Base-by-base conservation (phyloP, 129 eudicot genomes). In the Cynara cardunculus region DNA sequence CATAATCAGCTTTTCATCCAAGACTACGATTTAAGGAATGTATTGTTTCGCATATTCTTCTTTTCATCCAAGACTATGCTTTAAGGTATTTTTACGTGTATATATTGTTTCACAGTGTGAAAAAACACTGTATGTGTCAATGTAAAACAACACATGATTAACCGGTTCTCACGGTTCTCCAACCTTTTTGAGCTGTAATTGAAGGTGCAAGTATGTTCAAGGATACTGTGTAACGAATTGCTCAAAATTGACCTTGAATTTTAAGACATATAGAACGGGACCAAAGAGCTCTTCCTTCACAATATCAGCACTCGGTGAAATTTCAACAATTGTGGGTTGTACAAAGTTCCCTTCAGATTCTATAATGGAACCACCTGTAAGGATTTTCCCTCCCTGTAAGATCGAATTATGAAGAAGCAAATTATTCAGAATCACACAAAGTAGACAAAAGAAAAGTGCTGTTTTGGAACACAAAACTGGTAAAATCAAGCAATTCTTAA, bases 261-360 rank as follows among this genome's bases (percentile, higher is more conserved):
- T 95, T 90, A 95, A 82, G 3, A 89, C 94, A 81, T 95, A 92
- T 18, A 95, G 90, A 28, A 95, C 97, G 0, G 99, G 99, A 84
- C 86, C 99, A 88, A 95, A 95, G 75, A 95, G 82, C 73, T 95
- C 97, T 83, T 95, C 97, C 85, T 90, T 95, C 41, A 90, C 97
- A 69, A 92, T 86, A 73, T 85, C 90, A 3, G 97, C 94, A 78
- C 64, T 83, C 5, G 97, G 83, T 46, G 97, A 87, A 46, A 92
- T 95, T 84, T 90, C 99, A 53, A 92, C 99, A 71, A 95, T 90
- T 2, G 99, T 95, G 31, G 97, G 93, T 62, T 95, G 88, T 71
- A 95, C 99, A 81, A 90, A 95, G 88, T 95, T 95, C 22, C 96
- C 99, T 85, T 90, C 94, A 28, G 97, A 92, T 85, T 92, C 97